Evolutionary conservation across 192 early-diverging fungal species (phyloP).

Genomic region (Linnemannia zychae): DNA sequence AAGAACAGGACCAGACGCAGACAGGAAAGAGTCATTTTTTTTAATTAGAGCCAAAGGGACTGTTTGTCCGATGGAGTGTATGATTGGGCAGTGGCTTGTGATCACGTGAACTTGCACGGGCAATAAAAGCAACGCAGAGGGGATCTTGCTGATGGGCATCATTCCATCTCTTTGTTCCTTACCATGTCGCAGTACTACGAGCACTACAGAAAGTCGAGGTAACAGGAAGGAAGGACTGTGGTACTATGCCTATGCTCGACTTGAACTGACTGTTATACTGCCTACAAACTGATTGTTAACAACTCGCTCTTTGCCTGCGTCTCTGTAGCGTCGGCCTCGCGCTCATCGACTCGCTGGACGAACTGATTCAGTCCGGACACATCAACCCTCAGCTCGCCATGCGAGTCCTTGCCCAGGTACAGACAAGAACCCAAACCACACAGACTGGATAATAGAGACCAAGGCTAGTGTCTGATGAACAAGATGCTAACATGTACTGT

Average conservation of each 20-base stretch:
- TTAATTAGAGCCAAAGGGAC: not conserved
- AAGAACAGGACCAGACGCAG: not conserved
- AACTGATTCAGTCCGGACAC: constrained; percentile 88
- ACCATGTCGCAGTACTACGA: constrained; percentile 75
- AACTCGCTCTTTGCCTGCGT: not conserved
- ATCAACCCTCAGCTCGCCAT: constrained; percentile 96
- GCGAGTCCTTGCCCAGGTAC: constrained; percentile 87
- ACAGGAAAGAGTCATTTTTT: not conserved
- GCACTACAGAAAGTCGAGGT: constrained; percentile 79
- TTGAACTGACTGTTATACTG: too few relatives aligned
- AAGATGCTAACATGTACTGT: not conserved
- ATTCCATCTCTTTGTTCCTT: constrained; percentile 20
- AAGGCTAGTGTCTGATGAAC: too few relatives aligned
- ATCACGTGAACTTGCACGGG: not conserved
- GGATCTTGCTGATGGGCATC: not conserved
- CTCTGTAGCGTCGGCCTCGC: constrained; percentile 83
- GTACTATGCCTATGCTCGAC: not conserved
- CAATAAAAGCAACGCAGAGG: constrained; percentile 3
- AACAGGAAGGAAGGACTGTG: not conserved
- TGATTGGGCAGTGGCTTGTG: not conserved
- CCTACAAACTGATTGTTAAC: too few relatives aligned
- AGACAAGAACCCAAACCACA: too few relatives aligned
- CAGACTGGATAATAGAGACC: too few relatives aligned
- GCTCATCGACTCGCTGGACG: constrained; percentile 96
- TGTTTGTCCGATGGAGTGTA: not conserved